Evolutionary conservation across 2,329 filamentous ascomycete genomes (phyloP), one percentile per base, ranked within the genome.

Genomic region (Claviceps pazoutovae): DNA sequence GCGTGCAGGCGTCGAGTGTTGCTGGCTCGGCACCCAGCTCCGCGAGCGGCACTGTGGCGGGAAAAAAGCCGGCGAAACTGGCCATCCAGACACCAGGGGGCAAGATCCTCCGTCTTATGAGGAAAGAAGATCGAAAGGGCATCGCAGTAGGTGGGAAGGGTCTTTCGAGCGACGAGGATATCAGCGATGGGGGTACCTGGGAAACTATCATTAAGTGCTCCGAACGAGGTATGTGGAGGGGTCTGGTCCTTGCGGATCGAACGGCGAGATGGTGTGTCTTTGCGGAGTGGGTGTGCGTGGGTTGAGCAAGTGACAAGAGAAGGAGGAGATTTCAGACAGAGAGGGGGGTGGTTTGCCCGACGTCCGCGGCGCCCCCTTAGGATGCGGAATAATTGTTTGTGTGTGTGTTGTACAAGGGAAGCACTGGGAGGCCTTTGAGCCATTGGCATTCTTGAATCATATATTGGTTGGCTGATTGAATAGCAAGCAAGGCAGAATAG

Each of bases 11-110:
- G 34, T 78, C 78, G 1, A 78, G 75, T 57, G 75, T 75, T 16
- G 74, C 75, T 23, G 74, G 72, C 26, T 82, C 78, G 6, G 78
- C 76, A 50, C 76, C 76, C 19, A 80, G 74, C 61, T 74, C 72
- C 23, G 71, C 72, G 16, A 73, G 72, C 23, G 73, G 73, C 16
- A 74, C 72, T 5, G 74, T 76, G 53, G 71, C 76, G 41, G 75
- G 75, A 26, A 80, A 82, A 63, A 98, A 98, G 67, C 91, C 93
- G 2, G 93, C 93, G 5, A 98, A 98, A 68, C 69, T 98, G 51
- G 93, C 93, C 0, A 91, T 98, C 52, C 93, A 98, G 68, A 88
- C 86, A 5, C 93, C 93, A 0, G 86, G 84, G 34, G 93, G 94
- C 55, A 97, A 97, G 71, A 97, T 98, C 59, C 78, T 97, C 54